Evolutionary conservation across 1,284 basidiomycete species (phyloP).

Genomic region (Cutaneotrichosporon mucoides): DNA sequence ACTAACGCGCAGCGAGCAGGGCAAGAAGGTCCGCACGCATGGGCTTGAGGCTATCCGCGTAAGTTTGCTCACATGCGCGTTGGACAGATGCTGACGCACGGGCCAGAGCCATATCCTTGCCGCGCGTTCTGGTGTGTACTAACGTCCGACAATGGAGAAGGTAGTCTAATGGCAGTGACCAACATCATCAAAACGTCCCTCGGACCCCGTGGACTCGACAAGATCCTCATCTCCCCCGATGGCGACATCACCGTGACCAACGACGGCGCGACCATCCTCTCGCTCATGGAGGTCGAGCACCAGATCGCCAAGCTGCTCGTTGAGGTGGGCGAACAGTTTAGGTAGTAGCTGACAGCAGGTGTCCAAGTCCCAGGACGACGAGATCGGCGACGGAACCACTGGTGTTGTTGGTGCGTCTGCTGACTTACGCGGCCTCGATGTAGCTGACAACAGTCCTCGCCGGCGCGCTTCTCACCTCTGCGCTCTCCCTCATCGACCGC

Average conservation of each 20-base stretch:
- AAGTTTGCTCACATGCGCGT: conserved; percentile 20
- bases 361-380: conserved; percentile 96
- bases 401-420: conserved; percentile 84
- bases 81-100: conserved; percentile 5
- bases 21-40: conserved; percentile 88
- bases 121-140: conserved; percentile 55
- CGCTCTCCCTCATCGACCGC: conserved; percentile 77
- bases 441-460: conserved; percentile 68
- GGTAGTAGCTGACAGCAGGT: conserved; percentile 28
- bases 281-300: conserved; percentile 97
- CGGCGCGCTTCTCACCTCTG: conserved; percentile 71
- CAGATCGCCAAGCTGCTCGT: conserved; percentile 98
- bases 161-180: conserved; percentile 58
- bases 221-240: conserved; percentile 97
- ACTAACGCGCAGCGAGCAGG: conserved; percentile 65
- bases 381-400: conserved; percentile 98
- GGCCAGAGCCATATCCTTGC: conserved; percentile 87
- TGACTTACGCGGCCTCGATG: not conserved
- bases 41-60: conserved; percentile 96
- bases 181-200: conserved; percentile 95
- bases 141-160: too few species aligned
- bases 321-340: conserved; percentile 58
- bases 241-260: conserved; percentile 99
- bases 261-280: conserved; percentile 93
- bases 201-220: conserved; percentile 94